These are phyloP conservation scores for Massarina eburnea DNA, from an alignment of 2,329 filamentous ascomycete genomes.

Conservation along the genomic window DNA sequence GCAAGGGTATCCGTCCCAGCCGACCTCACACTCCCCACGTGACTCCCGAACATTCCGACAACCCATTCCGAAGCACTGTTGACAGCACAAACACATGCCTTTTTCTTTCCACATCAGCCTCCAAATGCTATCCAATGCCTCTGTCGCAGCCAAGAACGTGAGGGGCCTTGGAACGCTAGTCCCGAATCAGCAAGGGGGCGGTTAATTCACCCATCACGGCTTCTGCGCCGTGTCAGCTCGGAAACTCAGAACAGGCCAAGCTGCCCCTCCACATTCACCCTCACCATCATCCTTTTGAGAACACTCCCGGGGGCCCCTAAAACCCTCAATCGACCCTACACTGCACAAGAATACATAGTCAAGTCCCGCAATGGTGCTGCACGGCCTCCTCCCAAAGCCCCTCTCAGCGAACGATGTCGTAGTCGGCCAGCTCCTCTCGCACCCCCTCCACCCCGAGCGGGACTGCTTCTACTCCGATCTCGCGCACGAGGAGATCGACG, in stretches of 20 bases:
- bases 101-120: too few species aligned
- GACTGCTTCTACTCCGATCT: constrained; percentile 39
- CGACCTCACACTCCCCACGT: not conserved
- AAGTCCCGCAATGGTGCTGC: constrained; percentile 29
- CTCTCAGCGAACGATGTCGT: constrained; percentile 36
- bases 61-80: too few species aligned
- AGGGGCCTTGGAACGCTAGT: constrained; percentile 16
- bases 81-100: not conserved
- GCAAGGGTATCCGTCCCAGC: too few species aligned
- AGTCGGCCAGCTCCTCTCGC: constrained; percentile 40
- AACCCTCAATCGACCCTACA: not conserved
- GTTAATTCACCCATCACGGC: constrained; percentile 2
- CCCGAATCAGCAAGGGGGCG: constrained; percentile 19
- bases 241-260: constrained; percentile 5
- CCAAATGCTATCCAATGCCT: constrained; percentile 16
- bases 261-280: not conserved
- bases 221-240: constrained; percentile 6
- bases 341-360: not conserved
- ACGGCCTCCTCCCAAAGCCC: constrained; percentile 41
- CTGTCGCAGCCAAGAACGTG: constrained; percentile 23
- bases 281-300: not conserved
- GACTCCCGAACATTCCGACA: not conserved
- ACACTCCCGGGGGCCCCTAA: not conserved
- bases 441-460: constrained; percentile 40
- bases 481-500: constrained; percentile 38